A percentile compares a stretch with the other conserved stretches of the same genome.
phyloP scores from a whole-genome alignment of 1,139 yeast genomes.

The Pneumocystis oryctolagi region DNA sequence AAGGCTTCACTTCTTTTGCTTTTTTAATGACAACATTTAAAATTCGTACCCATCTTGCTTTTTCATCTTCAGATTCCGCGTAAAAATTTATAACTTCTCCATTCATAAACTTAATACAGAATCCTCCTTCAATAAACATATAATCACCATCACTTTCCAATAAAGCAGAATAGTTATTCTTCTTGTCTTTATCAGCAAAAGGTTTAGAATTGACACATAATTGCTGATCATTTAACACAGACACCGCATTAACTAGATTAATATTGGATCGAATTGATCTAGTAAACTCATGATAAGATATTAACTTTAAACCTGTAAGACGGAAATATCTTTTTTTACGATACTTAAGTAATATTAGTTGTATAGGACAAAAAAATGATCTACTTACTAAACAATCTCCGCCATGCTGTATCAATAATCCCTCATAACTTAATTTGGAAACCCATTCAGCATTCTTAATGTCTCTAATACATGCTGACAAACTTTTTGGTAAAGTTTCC shows the following conservation, averaged over 20 bases:
- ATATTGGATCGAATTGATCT: conserved; percentile 51
- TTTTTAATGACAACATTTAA: conserved; percentile 13
- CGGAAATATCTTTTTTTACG: conserved; percentile 57
- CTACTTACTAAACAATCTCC: conserved; percentile 43
- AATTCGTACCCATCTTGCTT: conserved; percentile 37
- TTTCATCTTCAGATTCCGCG: conserved; percentile 42
- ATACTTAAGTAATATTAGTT: conserved; percentile 15
- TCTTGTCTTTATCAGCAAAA: conserved; percentile 29
- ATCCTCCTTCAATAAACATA: conserved; percentile 25
- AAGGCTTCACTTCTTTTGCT: conserved; percentile 18
- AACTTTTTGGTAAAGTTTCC: conserved; percentile 9
- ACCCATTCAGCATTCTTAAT: conserved; percentile 14
- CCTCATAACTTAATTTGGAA: conserved; percentile 29
- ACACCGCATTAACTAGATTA: conserved; percentile 43
- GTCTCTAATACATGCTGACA: conserved; percentile 12
- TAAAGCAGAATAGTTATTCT: conserved; percentile 10
- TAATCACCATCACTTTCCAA: conserved; percentile 12
- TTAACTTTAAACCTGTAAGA: conserved; percentile 40
- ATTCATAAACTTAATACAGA: conserved; percentile 46
- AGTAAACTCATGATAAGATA: conserved; percentile 52
- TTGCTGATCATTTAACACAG: conserved; percentile 19
- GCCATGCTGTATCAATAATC: conserved; percentile 62
- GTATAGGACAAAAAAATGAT: not conserved
- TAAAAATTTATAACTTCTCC: conserved; percentile 53
- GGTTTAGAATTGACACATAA: conserved; percentile 4